These are phyloP conservation scores for Penicillium salamii DNA, from an alignment of 495 filamentous ascomycete genomes.

Conservation along the genomic window DNA sequence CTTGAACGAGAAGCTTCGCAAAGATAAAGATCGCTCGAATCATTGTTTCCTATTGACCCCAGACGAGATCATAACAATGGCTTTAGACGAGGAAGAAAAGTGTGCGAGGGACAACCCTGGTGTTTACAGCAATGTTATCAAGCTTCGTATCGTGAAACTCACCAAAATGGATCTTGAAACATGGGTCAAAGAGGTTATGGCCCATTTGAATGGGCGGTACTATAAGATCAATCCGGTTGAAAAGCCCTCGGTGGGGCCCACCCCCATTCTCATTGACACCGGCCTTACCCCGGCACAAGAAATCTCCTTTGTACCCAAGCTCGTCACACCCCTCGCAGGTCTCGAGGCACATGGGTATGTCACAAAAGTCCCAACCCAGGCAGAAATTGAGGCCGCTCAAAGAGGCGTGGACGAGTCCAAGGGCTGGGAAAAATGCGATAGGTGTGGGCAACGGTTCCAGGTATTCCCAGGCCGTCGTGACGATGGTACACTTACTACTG, in stretches of 20 bases:
- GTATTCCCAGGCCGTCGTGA: slow-evolving; percentile 83
- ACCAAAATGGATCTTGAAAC: slow-evolving; percentile 66
- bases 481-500: slow-evolving; percentile 76
- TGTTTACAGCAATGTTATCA: slow-evolving; percentile 81
- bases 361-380: slow-evolving; percentile 55
- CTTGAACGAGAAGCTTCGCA: slow-evolving; percentile 58
- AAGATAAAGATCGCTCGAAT: slow-evolving; percentile 52
- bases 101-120: slow-evolving; percentile 59
- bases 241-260: slow-evolving; percentile 18
- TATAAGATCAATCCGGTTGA: slow-evolving; percentile 36
- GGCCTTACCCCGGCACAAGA: slow-evolving; percentile 68
- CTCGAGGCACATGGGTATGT: slow-evolving; percentile 75
- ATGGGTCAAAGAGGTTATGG: slow-evolving; percentile 56
- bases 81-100: slow-evolving; percentile 82
- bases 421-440: slow-evolving; percentile 85
- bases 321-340: slow-evolving; percentile 57
- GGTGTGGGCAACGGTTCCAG: slow-evolving; percentile 82
- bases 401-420: slow-evolving; percentile 61
- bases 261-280: slow-evolving; percentile 56
- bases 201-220: slow-evolving; percentile 41
- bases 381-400: slow-evolving; percentile 59
- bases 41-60: slow-evolving; percentile 58
- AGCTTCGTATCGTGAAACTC: slow-evolving; percentile 68
- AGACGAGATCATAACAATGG: slow-evolving; percentile 71
- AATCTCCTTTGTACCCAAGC: slow-evolving; percentile 53